Percentiles rank a stretch among this genome's conserved stretches.
Conservation (phyloP, 225 moss, liverwort and hornwort genomes). For the Polytrichum formosum region DNA sequence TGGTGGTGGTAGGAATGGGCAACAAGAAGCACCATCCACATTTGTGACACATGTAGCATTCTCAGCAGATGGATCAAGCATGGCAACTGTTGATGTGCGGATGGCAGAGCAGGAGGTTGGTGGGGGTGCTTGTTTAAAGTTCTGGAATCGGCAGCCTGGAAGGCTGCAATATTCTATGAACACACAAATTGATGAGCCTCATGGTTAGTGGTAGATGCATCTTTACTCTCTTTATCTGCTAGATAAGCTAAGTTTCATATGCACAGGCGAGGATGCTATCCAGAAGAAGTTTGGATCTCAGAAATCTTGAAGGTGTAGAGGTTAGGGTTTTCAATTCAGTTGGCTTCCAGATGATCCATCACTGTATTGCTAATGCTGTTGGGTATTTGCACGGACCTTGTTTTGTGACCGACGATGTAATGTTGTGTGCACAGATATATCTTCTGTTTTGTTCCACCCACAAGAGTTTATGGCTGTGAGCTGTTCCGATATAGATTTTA, state of each 20-base stretch:
- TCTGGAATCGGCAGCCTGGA: conserved; percentile 61
- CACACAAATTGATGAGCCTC: conserved; percentile 68
- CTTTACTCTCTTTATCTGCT: background rate
- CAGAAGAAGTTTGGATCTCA: too few relatives aligned
- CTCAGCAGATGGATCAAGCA: conserved; percentile 66
- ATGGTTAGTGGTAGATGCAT: conserved; percentile 44
- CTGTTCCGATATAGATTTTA: conserved; percentile 57
- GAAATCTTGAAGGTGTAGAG: too few relatives aligned
- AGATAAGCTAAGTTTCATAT: background rate
- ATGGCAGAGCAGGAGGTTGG: conserved; percentile 70
- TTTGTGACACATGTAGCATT: conserved; percentile 85
- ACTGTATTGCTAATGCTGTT: too few relatives aligned
- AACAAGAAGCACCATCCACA: conserved; percentile 31
- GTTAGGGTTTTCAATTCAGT: too few relatives aligned
- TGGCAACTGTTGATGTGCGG: conserved; percentile 86
- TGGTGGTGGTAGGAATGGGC: conserved; percentile 16
- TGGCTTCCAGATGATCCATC: too few relatives aligned
- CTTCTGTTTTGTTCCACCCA: conserved; percentile 58
- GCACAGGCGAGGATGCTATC: too few relatives aligned
- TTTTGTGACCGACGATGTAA: too few relatives aligned
- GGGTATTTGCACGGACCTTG: too few relatives aligned
- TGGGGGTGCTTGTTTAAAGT: conserved; percentile 59
- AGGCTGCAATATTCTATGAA: conserved; percentile 47
- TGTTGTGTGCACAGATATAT: conserved; percentile 46
- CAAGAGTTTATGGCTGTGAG: conserved; percentile 71